Percentiles rank a stretch among this genome's conserved stretches.
Evolutionary conservation across 768 basidiomycete species (phyloP).

Genomic region (Hysterangium stoloniferum): DNA sequence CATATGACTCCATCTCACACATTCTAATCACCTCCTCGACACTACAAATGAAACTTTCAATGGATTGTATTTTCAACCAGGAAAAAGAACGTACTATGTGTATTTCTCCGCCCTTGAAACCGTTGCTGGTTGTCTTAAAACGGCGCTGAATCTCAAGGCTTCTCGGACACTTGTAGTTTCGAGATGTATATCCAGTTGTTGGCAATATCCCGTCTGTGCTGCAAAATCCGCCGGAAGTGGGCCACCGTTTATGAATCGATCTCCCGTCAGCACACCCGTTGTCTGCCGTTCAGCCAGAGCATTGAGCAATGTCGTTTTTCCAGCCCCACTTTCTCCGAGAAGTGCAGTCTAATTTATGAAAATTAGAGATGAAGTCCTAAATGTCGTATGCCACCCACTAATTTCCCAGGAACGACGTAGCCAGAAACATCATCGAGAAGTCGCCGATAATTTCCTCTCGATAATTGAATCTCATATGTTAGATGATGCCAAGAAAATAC

Average conservation of each 20-base stretch:
- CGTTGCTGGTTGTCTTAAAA: constrained; percentile 61
- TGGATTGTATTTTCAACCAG: too few species aligned
- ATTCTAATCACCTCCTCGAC: constrained; percentile 81
- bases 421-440: constrained; percentile 71
- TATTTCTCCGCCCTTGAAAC: constrained; percentile 67
- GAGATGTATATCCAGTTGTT: constrained; percentile 80
- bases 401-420: constrained; percentile 75
- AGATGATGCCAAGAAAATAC: constrained; percentile 78
- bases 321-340: constrained; percentile 60
- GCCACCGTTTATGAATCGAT: constrained; percentile 57
- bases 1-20: constrained; percentile 74
- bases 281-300: constrained; percentile 69
- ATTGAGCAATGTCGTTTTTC: constrained; percentile 70
- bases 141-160: constrained; percentile 73
- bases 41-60: constrained; percentile 20
- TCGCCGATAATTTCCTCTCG: constrained; percentile 33
- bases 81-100: constrained; percentile 49
- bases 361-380: constrained; percentile 25
- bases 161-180: constrained; percentile 72
- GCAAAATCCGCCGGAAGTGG: constrained; percentile 47
- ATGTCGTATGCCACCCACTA: constrained; percentile 28
- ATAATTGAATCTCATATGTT: constrained; percentile 54
- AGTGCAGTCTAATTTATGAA: constrained; percentile 47
- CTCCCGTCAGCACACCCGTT: constrained; percentile 57
- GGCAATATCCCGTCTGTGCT: constrained; percentile 73